A percentile compares a stretch with the other conserved stretches of the same genome.
Conservation (phyloP, 306 rosid genomes). For the Cucumis hystrix region DNA sequence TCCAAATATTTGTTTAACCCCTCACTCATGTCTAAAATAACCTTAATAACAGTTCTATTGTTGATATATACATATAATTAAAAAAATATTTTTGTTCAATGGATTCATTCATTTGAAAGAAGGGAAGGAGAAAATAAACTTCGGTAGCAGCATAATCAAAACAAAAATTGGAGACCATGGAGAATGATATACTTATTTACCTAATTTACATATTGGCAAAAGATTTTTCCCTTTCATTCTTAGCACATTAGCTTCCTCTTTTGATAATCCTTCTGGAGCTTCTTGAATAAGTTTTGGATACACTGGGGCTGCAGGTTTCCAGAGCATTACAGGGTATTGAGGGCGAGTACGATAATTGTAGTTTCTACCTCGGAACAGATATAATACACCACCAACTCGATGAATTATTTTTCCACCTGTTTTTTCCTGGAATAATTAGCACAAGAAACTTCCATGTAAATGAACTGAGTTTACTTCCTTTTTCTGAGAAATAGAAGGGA, state of each 20-base stretch:
- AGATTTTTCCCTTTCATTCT: constrained; percentile 56
- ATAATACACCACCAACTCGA: constrained; percentile 71
- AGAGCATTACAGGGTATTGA: constrained; percentile 88
- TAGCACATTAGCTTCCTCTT: constrained; percentile 57
- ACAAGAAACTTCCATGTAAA: neutral
- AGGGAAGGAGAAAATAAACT: neutral
- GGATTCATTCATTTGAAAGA: neutral
- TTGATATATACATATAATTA: neutral
- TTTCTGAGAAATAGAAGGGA: neutral
- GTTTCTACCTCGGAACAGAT: constrained; percentile 88
- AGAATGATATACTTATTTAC: constrained; percentile 24
- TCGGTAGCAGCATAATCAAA: neutral
- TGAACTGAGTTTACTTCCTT: neutral
- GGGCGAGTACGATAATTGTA: constrained; percentile 73
- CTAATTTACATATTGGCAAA: constrained; percentile 86
- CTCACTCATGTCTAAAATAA: neutral
- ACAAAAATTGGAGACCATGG: neutral
- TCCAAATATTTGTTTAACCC: neutral
- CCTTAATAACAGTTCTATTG: neutral
- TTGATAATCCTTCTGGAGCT: constrained; percentile 82
- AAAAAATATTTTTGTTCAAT: neutral
- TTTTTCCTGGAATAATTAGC: constrained; percentile 44
- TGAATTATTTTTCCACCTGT: constrained; percentile 82
- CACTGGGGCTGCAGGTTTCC: constrained; percentile 96
- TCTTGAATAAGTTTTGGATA: constrained; percentile 94